phyloP scores from a whole-genome alignment of 495 filamentous ascomycete genomes.

The Penicilliopsis zonata region DNA sequence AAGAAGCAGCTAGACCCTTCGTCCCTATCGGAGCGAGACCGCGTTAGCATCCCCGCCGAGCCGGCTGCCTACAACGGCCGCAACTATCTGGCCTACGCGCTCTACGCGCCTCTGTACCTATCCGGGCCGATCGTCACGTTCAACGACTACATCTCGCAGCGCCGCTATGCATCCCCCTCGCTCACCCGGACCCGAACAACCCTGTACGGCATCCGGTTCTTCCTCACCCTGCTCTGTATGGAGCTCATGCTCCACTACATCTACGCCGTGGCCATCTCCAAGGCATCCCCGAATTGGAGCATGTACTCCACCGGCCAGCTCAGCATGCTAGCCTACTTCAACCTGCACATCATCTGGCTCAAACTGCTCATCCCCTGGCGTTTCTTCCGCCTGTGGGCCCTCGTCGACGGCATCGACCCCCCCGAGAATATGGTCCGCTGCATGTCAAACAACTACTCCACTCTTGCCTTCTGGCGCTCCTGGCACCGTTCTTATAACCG shows the following conservation, averaged over 20 bases:
- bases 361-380: slow-evolving; percentile 96
- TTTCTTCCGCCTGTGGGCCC: slow-evolving; percentile 90
- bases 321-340: slow-evolving; percentile 88
- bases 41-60: slow-evolving; percentile 62
- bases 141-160: slow-evolving; percentile 94
- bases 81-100: slow-evolving; percentile 76
- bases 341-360: slow-evolving; percentile 94
- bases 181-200: slow-evolving; percentile 54
- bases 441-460: slow-evolving; percentile 88
- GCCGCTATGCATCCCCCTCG: slow-evolving; percentile 55
- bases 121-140: slow-evolving; percentile 91
- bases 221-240: slow-evolving; percentile 74
- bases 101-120: slow-evolving; percentile 90
- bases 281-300: slow-evolving; percentile 64
- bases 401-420: slow-evolving; percentile 83
- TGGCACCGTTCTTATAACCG: slow-evolving; percentile 95
- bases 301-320: slow-evolving; percentile 82
- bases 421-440: slow-evolving; percentile 98
- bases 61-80: slow-evolving; percentile 57
- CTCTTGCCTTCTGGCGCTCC: slow-evolving; percentile 85
- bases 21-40: slow-evolving; percentile 75
- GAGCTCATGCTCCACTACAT: slow-evolving; percentile 88
- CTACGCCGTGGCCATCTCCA: slow-evolving; percentile 88
- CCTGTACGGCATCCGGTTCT: slow-evolving; percentile 76
- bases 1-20: slow-evolving; percentile 93